phyloP scores from a whole-genome alignment of 106 monocot species.

The Dendrobium chrysotoxum region DNA sequence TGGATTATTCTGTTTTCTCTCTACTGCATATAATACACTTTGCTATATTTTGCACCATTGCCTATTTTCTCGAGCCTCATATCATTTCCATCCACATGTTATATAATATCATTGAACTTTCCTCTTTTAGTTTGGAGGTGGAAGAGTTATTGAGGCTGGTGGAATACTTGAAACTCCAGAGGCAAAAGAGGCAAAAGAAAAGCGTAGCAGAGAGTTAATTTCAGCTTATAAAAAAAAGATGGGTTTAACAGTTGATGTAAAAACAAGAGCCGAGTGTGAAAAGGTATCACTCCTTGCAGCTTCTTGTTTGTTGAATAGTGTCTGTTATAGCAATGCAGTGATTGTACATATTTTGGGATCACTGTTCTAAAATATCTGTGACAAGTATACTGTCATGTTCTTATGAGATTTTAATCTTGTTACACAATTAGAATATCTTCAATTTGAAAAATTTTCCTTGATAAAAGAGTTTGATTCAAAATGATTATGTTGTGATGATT shows the following conservation, averaged over 20 bases:
- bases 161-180: conserved; percentile 62
- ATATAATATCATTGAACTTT: conserved; percentile 8
- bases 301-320: background rate
- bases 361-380: background rate
- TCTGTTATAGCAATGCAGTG: too few relatives aligned
- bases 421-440: background rate
- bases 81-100: background rate
- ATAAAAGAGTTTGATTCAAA: background rate
- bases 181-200: conserved; percentile 68
- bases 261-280: conserved; percentile 73
- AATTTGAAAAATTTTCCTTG: background rate
- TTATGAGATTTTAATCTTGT: background rate
- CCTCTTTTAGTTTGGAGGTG: conserved; percentile 72
- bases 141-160: conserved; percentile 65
- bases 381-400: background rate
- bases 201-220: conserved; percentile 56
- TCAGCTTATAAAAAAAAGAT: conserved; percentile 58
- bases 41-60: too few relatives aligned
- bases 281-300: conserved; percentile 26
- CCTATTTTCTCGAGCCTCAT: too few relatives aligned
- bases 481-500: background rate
- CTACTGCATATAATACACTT: too few relatives aligned
- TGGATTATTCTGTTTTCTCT: too few relatives aligned
- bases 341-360: background rate
- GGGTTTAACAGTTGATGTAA: conserved; percentile 70